A percentile compares a stretch with the other conserved stretches of the same genome.
These are phyloP conservation scores for Asterionellopsis glacialis DNA, from an alignment of 108 stramenopile genomes.

Conservation along the genomic window DNA sequence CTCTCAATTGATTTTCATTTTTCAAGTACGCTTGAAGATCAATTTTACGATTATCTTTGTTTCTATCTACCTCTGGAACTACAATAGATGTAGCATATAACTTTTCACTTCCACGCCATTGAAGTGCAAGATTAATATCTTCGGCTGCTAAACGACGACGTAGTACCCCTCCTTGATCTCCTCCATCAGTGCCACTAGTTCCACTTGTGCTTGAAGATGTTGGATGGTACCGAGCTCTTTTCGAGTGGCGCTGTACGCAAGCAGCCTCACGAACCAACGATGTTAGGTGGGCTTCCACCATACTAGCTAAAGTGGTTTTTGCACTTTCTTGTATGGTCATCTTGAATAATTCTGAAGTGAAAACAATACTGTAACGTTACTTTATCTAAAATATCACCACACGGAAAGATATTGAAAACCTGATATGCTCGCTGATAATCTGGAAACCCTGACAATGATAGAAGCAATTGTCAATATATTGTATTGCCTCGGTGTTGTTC, in stretches of 20 bases:
- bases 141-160: slow-evolving; percentile 65
- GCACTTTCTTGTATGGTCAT: slow-evolving; percentile 2
- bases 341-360: too few relatives aligned
- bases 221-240: slow-evolving; percentile 49
- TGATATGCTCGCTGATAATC: too few relatives aligned
- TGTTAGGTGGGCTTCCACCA: slow-evolving; percentile 73
- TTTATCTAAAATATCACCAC: too few relatives aligned
- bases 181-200: background rate
- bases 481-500: too few relatives aligned
- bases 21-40: slow-evolving; percentile 67
- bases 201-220: slow-evolving; percentile 12
- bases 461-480: too few relatives aligned
- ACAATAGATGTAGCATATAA: slow-evolving; percentile 64
- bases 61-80: slow-evolving; percentile 1
- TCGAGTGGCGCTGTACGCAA: slow-evolving; percentile 70
- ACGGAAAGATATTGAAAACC: too few relatives aligned
- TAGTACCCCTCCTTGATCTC: slow-evolving; percentile 14
- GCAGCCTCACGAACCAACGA: slow-evolving; percentile 66
- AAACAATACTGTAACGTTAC: too few relatives aligned
- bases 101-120: slow-evolving; percentile 68
- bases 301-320: slow-evolving; percentile 24
- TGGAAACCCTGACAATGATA: too few relatives aligned
- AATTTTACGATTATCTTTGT: slow-evolving; percentile 14
- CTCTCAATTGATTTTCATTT: slow-evolving; percentile 43
- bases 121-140: slow-evolving; percentile 84